phyloP scores from a whole-genome alignment of 2,329 filamentous ascomycete genomes.

The Graphilbum fragrans region DNA sequence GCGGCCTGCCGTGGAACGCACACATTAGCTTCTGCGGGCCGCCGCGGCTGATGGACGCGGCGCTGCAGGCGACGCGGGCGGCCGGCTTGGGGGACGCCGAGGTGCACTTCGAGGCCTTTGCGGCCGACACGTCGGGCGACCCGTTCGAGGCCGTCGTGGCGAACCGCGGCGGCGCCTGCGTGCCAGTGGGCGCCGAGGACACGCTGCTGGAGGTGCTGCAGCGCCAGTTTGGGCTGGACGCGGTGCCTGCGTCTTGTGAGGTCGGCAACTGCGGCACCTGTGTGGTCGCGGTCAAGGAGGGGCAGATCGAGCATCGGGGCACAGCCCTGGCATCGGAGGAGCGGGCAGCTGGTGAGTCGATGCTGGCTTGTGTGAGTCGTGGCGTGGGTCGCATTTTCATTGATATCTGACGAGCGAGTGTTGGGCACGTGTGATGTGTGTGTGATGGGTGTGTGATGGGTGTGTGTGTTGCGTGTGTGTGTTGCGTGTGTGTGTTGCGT shows the following conservation, averaged over 20 bases:
- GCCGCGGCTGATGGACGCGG: constrained; percentile 40
- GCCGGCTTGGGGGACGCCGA: constrained; percentile 33
- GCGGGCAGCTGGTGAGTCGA: constrained; percentile 20
- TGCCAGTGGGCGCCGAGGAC: constrained; percentile 36
- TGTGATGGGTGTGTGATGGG: too few relatives aligned
- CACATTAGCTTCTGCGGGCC: constrained; percentile 53
- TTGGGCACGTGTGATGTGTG: too few relatives aligned
- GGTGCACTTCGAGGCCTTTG: constrained; percentile 50
- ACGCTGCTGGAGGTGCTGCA: constrained; percentile 36
- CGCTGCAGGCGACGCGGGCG: constrained; percentile 24
- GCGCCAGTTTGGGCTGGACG: constrained; percentile 24
- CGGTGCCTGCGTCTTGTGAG: constrained; percentile 36
- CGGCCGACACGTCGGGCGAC: constrained; percentile 39
- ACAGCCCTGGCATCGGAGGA: constrained; percentile 33
- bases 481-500: too few relatives aligned
- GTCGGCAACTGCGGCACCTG: constrained; percentile 44
- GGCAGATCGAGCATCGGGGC: constrained; percentile 35
- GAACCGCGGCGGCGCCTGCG: constrained; percentile 22
- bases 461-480: too few relatives aligned
- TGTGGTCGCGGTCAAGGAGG: constrained; percentile 27
- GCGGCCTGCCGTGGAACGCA: constrained; percentile 35
- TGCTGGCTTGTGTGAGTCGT: constrained; percentile 41
- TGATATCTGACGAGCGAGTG: constrained; percentile 29
- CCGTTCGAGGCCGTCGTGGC: constrained; percentile 45
- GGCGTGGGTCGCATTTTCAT: constrained; percentile 36